phyloP scores from a whole-genome alignment of 2,329 filamentous ascomycete genomes.

The Colletotrichum camelliae region DNA sequence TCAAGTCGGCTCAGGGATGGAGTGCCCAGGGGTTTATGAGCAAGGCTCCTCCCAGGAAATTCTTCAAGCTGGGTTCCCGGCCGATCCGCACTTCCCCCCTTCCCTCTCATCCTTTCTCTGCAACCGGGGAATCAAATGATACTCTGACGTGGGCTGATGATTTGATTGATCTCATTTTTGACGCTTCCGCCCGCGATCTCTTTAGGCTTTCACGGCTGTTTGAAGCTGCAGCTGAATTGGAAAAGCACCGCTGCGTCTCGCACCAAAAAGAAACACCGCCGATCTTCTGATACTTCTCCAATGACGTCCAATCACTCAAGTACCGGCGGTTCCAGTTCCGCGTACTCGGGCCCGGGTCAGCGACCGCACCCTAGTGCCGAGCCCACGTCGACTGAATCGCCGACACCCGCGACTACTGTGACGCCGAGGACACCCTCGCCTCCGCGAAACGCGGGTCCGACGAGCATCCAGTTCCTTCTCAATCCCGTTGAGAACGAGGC shows the following conservation, averaged over 20 bases:
- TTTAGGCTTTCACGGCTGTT: background rate
- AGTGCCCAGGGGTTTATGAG: background rate
- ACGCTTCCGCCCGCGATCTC: background rate
- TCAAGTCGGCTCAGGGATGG: background rate
- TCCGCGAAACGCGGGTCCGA: background rate
- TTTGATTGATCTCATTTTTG: background rate
- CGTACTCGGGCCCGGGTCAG: background rate
- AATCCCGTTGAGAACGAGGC: constrained; percentile 23
- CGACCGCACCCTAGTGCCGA: background rate
- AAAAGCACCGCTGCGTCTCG: background rate
- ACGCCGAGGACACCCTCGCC: background rate
- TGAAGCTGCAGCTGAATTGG: background rate
- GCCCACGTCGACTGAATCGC: background rate
- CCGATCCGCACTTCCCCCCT: background rate
- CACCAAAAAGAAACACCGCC: background rate
- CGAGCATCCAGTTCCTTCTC: constrained; percentile 10
- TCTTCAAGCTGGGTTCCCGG: constrained; percentile 1
- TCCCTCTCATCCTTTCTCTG: background rate
- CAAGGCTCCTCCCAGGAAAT: constrained; percentile 4
- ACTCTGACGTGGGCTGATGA: background rate
- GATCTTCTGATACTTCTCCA: background rate
- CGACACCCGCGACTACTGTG: background rate
- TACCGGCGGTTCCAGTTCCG: constrained; percentile 1
- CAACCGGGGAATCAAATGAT: background rate
- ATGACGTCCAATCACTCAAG: background rate